Percentiles rank a stretch among this genome's conserved stretches.
Evolutionary conservation across 1,139 yeast genomes (phyloP).

Genomic region (Geotrichum fermentans): DNA sequence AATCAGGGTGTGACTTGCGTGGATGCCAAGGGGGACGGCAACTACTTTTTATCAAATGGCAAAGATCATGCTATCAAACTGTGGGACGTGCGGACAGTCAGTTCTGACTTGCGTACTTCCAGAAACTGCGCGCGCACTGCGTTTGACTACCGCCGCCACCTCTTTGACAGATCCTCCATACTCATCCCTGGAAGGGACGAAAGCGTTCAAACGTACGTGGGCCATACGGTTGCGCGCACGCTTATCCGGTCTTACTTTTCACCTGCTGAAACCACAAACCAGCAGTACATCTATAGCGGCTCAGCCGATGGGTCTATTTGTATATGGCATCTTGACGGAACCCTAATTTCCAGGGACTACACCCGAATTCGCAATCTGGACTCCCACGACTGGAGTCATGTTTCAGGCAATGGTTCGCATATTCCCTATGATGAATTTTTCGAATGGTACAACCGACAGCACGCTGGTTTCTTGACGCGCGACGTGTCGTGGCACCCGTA

Average conservation of each 20-base stretch:
- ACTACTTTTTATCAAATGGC: slow-evolving; percentile 32
- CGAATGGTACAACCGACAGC: not conserved
- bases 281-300: slow-evolving; percentile 36
- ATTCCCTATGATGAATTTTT: not conserved
- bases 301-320: slow-evolving; percentile 33
- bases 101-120: slow-evolving; percentile 13
- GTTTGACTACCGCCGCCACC: slow-evolving; percentile 32
- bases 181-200: slow-evolving; percentile 31
- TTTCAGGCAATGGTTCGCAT: not conserved
- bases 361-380: slow-evolving; percentile 2
- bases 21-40: slow-evolving; percentile 31
- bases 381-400: not conserved
- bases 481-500: slow-evolving; percentile 29
- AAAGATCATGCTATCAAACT: slow-evolving; percentile 36
- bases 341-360: slow-evolving; percentile 21
- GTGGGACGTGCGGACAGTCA: slow-evolving; percentile 34
- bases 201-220: slow-evolving; percentile 34
- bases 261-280: slow-evolving; percentile 31
- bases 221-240: slow-evolving; percentile 34
- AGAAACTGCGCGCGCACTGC: slow-evolving; percentile 19
- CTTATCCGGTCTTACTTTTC: slow-evolving; percentile 36
- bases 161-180: slow-evolving; percentile 26
- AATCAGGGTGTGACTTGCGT: slow-evolving; percentile 46
- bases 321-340: slow-evolving; percentile 36
- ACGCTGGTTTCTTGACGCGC: slow-evolving; percentile 22